These are phyloP conservation scores for Alternaria rosae DNA, from an alignment of 2,329 filamentous ascomycete genomes.

Conservation along the genomic window DNA sequence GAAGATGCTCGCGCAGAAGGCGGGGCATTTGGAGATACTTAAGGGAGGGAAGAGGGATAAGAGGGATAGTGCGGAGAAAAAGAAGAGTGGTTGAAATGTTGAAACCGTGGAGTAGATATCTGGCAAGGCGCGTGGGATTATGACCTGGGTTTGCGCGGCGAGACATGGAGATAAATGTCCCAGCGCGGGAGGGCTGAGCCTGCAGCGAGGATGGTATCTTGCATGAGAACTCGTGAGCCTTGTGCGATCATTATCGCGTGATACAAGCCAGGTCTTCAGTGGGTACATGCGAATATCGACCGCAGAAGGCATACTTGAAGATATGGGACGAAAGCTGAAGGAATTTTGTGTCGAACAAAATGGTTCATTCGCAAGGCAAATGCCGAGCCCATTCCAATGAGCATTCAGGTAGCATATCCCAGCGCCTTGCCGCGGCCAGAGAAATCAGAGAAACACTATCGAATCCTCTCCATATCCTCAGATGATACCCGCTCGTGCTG, in stretches of 20 bases:
- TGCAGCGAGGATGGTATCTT: not conserved
- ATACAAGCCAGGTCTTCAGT: not conserved
- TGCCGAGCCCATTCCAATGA: conserved; percentile 1
- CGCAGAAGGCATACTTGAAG: not conserved
- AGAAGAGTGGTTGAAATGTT: conserved; percentile 19
- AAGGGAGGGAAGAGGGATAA: conserved; percentile 68
- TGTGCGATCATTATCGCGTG: not conserved
- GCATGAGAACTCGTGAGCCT: not conserved
- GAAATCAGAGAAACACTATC: conserved; percentile 6
- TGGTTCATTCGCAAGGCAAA: conserved; percentile 5
- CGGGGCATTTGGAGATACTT: conserved; percentile 74
- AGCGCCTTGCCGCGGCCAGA: conserved; percentile 5
- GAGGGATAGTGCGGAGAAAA: conserved; percentile 38
- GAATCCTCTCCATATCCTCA: conserved; percentile 10
- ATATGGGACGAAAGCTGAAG: not conserved
- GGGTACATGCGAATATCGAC: not conserved
- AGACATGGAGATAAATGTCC: not conserved
- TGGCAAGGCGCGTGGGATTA: not conserved
- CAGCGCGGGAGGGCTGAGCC: not conserved
- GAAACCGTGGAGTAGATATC: not conserved
- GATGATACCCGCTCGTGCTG: conserved; percentile 61
- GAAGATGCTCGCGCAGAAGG: conserved; percentile 68
- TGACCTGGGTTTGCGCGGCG: not conserved
- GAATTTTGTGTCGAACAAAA: not conserved
- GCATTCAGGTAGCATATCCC: not conserved